Base-by-base conservation (phyloP, 805 yeast genomes). In the Yarrowia porcina region DNA sequence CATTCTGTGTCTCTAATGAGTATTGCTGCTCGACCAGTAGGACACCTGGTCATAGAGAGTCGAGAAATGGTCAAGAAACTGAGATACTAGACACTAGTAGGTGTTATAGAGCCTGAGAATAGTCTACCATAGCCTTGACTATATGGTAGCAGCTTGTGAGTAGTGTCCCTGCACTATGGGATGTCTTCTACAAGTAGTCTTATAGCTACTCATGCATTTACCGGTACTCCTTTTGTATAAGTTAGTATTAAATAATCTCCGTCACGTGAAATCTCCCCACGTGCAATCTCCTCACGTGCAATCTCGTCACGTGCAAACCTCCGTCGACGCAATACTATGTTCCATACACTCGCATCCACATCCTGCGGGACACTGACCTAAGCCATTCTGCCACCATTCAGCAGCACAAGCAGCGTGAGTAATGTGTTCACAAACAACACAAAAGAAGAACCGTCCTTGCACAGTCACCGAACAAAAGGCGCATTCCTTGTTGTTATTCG, bases 391-490 rank as follows among this genome's bases (percentile, higher is more conserved):
- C 90, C 96, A 90, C 97, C 98, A 92, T 57, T 80, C 80, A 18
- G 79, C 74, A 0, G 96, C 94, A 76, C 98, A 92, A 21, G 77
- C 77, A 2, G 89, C 81, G 71, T 92, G 98, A 67, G 88, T 69
- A 2, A 89, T 77, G 73, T 93, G 97, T 63, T 84, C 87, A 74
- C 98, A 92, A 27, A 77, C 76, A 6, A 82, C 80, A 70, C 98
- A 92, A 0, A 83, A 80, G 30, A 86, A 84, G 30, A 87, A 78
- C 66, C 87, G 76, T 65, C 86, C 85, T 1, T 77, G 75, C 0
- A 88, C 85, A 30, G 82, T 76, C 65, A 85, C 74, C 15, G 81
- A 82, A 74, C 98, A 92, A 82, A 21, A 80, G 82, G 71, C 97
- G 91, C 32, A 65, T 63, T 66, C 79, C 79, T 64, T 64, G 25